These are phyloP conservation scores for Cladosporium sp. DNA, from an alignment of 2,329 filamentous ascomycete species.

Conservation along the genomic window DNA sequence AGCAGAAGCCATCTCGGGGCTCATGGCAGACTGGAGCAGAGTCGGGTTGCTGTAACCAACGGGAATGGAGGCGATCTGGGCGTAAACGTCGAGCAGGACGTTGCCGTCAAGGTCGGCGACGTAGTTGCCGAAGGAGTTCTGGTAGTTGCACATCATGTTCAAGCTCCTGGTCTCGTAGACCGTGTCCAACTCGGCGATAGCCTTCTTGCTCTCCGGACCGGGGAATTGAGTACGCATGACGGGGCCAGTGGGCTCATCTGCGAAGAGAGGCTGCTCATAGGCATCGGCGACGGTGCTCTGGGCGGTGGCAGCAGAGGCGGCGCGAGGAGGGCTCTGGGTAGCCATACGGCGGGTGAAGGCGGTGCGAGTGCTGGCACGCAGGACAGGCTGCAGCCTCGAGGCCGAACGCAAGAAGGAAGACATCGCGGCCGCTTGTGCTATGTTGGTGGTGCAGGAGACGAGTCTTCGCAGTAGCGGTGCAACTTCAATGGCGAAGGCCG, in stretches of 20 bases:
- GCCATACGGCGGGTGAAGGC: slow-evolving; percentile 26
- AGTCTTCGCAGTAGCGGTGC: neutral
- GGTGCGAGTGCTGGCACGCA: slow-evolving; percentile 24
- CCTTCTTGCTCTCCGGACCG: slow-evolving; percentile 70
- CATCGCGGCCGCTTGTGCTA: slow-evolving; percentile 24
- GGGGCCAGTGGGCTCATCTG: slow-evolving; percentile 60
- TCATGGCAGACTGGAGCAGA: slow-evolving; percentile 68
- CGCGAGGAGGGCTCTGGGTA: slow-evolving; percentile 33
- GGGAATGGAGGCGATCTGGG: slow-evolving; percentile 90
- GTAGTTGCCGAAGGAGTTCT: slow-evolving; percentile 77
- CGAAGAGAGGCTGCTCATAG: slow-evolving; percentile 42
- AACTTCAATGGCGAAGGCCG: slow-evolving; percentile 9
- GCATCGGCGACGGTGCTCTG: slow-evolving; percentile 27
- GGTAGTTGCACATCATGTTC: slow-evolving; percentile 80
- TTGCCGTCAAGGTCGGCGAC: slow-evolving; percentile 73
- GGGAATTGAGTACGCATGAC: slow-evolving; percentile 64
- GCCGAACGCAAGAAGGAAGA: slow-evolving; percentile 35
- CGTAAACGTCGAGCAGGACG: slow-evolving; percentile 74
- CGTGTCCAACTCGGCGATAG: slow-evolving; percentile 68
- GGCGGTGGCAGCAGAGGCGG: slow-evolving; percentile 28
- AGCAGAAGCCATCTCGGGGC: slow-evolving; percentile 75
- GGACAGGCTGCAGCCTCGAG: slow-evolving; percentile 33
- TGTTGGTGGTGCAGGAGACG: neutral
- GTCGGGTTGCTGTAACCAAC: slow-evolving; percentile 89
- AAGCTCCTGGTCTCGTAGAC: slow-evolving; percentile 84